phyloP scores from a whole-genome alignment of 768 basidiomycete species.

The Calvatia gigantea region DNA sequence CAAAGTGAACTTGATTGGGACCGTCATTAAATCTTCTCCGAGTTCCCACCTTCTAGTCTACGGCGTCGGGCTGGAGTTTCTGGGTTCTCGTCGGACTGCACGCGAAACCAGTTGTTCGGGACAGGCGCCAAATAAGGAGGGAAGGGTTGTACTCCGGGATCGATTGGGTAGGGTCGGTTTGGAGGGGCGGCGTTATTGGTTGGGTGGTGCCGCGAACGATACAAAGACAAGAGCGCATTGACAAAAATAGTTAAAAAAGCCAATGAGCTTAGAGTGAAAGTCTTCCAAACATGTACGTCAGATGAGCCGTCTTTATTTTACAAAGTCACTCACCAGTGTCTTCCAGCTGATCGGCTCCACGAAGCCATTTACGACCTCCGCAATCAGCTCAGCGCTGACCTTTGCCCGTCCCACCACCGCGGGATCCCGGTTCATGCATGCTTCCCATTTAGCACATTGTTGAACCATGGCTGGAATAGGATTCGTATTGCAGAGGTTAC shows the following conservation, averaged over 20 bases:
- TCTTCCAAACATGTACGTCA: constrained; percentile 32
- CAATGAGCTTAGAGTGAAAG: constrained; percentile 72
- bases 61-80: constrained; percentile 48
- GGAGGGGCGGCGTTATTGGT: constrained; percentile 26
- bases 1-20: not conserved
- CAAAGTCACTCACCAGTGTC: constrained; percentile 65
- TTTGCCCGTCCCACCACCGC: constrained; percentile 83
- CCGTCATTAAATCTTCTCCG: constrained; percentile 51
- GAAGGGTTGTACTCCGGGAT: constrained; percentile 37
- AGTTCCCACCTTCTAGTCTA: constrained; percentile 52
- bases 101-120: constrained; percentile 42
- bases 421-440: constrained; percentile 94
- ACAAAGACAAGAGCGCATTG: constrained; percentile 75
- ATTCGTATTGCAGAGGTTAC: constrained; percentile 74
- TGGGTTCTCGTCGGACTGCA: constrained; percentile 37
- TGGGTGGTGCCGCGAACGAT: constrained; percentile 63
- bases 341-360: constrained; percentile 98
- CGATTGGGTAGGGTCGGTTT: constrained; percentile 35
- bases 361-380: constrained; percentile 94
- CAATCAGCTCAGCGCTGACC: constrained; percentile 92
- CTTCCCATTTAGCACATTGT: constrained; percentile 87
- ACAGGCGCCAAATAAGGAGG: constrained; percentile 48
- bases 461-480: constrained; percentile 86
- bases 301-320: constrained; percentile 3
- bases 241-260: constrained; percentile 77